These are phyloP conservation scores for Saccharomyces jurei DNA, from an alignment of 805 yeast species.

Conservation along the genomic window DNA sequence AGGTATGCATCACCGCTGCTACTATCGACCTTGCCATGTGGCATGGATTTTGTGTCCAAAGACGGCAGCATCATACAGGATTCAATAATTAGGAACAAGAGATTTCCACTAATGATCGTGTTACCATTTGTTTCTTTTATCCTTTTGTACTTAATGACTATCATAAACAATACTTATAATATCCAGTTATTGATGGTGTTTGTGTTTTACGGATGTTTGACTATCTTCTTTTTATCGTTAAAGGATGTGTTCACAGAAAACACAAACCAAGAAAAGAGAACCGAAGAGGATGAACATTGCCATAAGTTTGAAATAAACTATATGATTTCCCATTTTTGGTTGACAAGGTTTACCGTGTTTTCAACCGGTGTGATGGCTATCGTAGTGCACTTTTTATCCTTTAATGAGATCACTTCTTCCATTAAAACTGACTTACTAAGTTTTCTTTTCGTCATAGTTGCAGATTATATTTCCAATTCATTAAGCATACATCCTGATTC, in stretches of 20 bases:
- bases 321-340: slow-evolving; percentile 1
- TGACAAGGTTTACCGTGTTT: slow-evolving; percentile 17
- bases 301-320: background rate
- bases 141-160: background rate
- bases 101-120: slow-evolving; percentile 5
- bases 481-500: slow-evolving; percentile 1
- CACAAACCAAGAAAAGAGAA: background rate
- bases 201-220: slow-evolving; percentile 26
- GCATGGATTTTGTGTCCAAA: background rate
- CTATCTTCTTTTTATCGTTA: slow-evolving; percentile 20
- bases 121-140: background rate
- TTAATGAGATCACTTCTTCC: slow-evolving; percentile 17
- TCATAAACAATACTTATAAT: background rate
- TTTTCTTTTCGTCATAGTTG: slow-evolving; percentile 9
- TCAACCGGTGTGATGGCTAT: slow-evolving; percentile 28
- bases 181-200: slow-evolving; percentile 26
- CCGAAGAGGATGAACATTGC: background rate
- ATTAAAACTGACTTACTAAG: slow-evolving; percentile 10
- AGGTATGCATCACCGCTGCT: background rate
- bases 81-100: background rate
- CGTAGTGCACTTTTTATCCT: slow-evolving; percentile 30
- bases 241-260: slow-evolving; percentile 16
- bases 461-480: slow-evolving; percentile 10
- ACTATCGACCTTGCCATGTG: background rate
- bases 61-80: background rate